These are phyloP conservation scores for Alopecurus myosuroides DNA, from an alignment of 176 grass and related monocot species.

Conservation along the genomic window DNA sequence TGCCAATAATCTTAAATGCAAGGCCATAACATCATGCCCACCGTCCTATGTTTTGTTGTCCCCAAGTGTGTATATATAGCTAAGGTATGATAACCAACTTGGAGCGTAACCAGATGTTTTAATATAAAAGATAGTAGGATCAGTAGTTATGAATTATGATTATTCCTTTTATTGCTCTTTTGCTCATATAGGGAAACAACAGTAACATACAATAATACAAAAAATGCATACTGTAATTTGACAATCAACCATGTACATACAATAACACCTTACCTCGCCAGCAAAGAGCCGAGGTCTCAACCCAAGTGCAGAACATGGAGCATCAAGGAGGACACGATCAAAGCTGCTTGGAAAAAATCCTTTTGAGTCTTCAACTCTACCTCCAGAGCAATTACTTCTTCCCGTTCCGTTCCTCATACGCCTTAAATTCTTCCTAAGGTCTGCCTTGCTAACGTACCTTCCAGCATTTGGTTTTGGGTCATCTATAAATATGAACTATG, in stretches of 20 bases:
- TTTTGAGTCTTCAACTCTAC: slow-evolving; percentile 76
- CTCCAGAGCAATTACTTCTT: slow-evolving; percentile 78
- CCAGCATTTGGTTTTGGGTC: slow-evolving; percentile 29
- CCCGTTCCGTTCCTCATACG: slow-evolving; percentile 83
- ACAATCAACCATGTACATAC: background rate
- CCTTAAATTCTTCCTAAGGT: slow-evolving; percentile 61
- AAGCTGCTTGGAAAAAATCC: slow-evolving; percentile 87
- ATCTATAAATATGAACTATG: slow-evolving; percentile 21
- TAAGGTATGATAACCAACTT: background rate
- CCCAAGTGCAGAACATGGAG: slow-evolving; percentile 98
- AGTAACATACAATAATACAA: background rate
- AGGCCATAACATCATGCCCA: background rate
- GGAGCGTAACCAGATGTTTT: background rate
- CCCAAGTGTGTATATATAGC: background rate
- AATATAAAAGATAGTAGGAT: background rate
- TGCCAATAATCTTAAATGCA: background rate
- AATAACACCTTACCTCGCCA: slow-evolving; percentile 42
- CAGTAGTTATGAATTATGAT: background rate
- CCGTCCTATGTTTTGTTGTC: background rate
- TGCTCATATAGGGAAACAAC: background rate
- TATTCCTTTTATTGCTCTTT: background rate
- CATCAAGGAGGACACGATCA: slow-evolving; percentile 97
- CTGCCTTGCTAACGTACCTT: slow-evolving; percentile 67
- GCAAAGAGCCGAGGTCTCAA: slow-evolving; percentile 90
- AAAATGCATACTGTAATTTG: background rate